Evolutionary conservation across 2,329 filamentous ascomycete genomes (phyloP), one percentile per base, ranked within the genome.

Genomic region (Clonostachys rhizophaga): DNA sequence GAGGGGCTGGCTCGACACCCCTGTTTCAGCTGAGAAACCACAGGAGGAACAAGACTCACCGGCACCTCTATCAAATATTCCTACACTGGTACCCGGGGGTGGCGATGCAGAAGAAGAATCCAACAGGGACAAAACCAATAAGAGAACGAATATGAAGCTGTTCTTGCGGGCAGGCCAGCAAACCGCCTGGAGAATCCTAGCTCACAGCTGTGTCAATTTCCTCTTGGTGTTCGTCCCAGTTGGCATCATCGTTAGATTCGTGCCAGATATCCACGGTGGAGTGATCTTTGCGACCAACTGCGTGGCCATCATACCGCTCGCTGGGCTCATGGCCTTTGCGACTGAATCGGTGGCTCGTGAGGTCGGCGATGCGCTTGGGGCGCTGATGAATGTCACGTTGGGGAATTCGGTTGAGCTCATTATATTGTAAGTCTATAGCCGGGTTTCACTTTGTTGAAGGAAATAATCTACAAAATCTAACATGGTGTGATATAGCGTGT

Each of bases 371-470:
- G 84, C 84, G 5, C 70, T 89, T 42, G 86, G 86, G 47, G 86
- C 86, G 34, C 65, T 90, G 56, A 76, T 89, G 61, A 90, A 89
- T 58, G 83, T 89, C 50, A 89, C 86, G 9, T 89, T 89, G 69
- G 86, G 87, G 55, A 90, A 91, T 62, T 84, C 86, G 18, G 87
- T 90, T 20, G 87, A 91, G 65, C 67, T 91, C 60, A 90, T 91
- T 60, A 89, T 91, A 53, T 90, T 89, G 74, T 78, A 63, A 62
- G 72, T 59, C 40, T 47, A 45, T 47, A 17, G 9, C 9, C 24
- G 24, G 24, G 4, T 10, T 30, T 30, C 24, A 30, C 45, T 14
- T n/a, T 40, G 7, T 6, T 4, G 24, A 30, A 30, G 8, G 18
- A 10, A 30, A 30, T 30, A 30, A 3, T 30, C 8, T 4, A 30